Percentiles rank a stretch among this genome's conserved stretches.
Conservation (phyloP, 805 yeast species). For the Wickerhamomyces canadensis region DNA sequence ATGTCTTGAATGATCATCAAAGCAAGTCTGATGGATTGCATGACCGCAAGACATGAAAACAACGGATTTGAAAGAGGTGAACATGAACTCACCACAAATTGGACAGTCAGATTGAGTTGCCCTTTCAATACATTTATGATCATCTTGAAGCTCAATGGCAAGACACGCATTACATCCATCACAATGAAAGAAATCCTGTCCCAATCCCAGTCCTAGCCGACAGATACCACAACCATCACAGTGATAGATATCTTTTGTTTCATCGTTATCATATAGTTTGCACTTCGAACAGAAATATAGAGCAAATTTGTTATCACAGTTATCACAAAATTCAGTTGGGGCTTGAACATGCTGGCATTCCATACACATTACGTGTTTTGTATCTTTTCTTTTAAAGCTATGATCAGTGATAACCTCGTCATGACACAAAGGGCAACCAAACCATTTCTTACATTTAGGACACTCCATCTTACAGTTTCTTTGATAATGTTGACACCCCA, state of each 20-base stretch:
- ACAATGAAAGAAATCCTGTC: slow-evolving; percentile 89
- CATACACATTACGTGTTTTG: slow-evolving; percentile 76
- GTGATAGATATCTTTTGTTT: slow-evolving; percentile 77
- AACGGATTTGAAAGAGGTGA: slow-evolving; percentile 73
- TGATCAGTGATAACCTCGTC: slow-evolving; percentile 53
- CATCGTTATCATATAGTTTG: slow-evolving; percentile 78
- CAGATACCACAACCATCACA: slow-evolving; percentile 93
- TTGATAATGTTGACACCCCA: slow-evolving; percentile 83
- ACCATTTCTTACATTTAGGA: slow-evolving; percentile 68
- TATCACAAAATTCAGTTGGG: slow-evolving; percentile 62
- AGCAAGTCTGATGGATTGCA: slow-evolving; percentile 84
- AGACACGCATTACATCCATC: slow-evolving; percentile 85
- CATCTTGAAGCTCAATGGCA: slow-evolving; percentile 67
- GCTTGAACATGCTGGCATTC: slow-evolving; percentile 68
- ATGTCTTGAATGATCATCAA: slow-evolving; percentile 73
- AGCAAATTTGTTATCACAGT: slow-evolving; percentile 65
- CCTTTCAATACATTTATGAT: slow-evolving; percentile 80
- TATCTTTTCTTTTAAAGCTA: slow-evolving; percentile 51
- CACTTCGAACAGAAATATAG: slow-evolving; percentile 74
- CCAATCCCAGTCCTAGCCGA: slow-evolving; percentile 81
- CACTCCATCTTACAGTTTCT: slow-evolving; percentile 83
- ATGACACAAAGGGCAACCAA: slow-evolving; percentile 81
- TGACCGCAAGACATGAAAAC: slow-evolving; percentile 95
- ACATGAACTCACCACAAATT: slow-evolving; percentile 86
- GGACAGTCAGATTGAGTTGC: slow-evolving; percentile 92